Percentiles rank a stretch among this genome's conserved stretches.
These are phyloP conservation scores for Fusarium staphyleae DNA, from an alignment of 2,329 filamentous ascomycete species.

Conservation along the genomic window DNA sequence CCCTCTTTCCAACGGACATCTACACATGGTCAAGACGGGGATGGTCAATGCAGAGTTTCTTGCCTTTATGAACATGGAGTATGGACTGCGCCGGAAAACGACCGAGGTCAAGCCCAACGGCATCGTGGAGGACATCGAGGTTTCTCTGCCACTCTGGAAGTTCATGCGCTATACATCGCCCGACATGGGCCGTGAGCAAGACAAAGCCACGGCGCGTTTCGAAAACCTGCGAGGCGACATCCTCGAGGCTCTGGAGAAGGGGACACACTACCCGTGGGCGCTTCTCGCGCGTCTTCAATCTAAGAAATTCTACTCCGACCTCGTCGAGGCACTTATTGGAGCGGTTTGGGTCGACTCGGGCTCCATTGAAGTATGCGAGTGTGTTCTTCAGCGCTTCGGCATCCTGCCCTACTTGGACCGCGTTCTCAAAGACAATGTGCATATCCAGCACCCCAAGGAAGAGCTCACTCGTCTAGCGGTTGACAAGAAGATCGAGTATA, in stretches of 20 bases:
- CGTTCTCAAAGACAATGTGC: conserved; percentile 65
- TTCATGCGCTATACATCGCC: conserved; percentile 69
- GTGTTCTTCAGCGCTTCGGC: conserved; percentile 68
- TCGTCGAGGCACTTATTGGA: conserved; percentile 81
- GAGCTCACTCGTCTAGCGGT: conserved; percentile 67
- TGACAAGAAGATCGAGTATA: conserved; percentile 62
- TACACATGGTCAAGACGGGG: conserved; percentile 79
- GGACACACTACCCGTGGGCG: conserved; percentile 76
- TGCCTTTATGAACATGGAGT: conserved; percentile 73
- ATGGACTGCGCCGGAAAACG: conserved; percentile 36
- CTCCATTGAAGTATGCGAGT: conserved; percentile 63
- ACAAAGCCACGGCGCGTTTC: conserved; percentile 55
- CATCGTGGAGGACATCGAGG: conserved; percentile 29
- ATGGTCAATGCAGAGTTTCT: conserved; percentile 84
- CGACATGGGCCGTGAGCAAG: conserved; percentile 57
- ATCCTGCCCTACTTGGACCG: conserved; percentile 69
- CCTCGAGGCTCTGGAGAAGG: conserved; percentile 55
- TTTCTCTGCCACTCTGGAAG: conserved; percentile 64
- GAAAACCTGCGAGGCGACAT: conserved; percentile 57
- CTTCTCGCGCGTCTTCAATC: conserved; percentile 69
- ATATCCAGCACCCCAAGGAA: conserved; percentile 71
- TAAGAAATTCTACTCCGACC: conserved; percentile 82
- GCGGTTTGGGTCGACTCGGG: conserved; percentile 86
- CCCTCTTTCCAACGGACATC: conserved; percentile 59
- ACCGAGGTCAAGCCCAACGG: conserved; percentile 23